phyloP scores from a whole-genome alignment of 768 basidiomycete species.

The Kwoniella botswanensis region DNA sequence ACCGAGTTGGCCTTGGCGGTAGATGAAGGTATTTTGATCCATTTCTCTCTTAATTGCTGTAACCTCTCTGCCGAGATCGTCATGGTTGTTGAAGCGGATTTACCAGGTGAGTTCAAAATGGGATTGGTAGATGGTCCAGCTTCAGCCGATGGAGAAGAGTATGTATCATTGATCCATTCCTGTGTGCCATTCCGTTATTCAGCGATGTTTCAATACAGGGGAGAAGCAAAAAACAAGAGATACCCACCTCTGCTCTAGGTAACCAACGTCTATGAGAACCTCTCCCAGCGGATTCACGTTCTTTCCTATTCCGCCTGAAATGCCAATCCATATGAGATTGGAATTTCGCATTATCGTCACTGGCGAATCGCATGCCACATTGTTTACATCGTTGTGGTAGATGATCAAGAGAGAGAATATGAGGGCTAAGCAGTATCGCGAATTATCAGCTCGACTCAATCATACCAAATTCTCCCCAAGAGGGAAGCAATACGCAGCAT shows the following conservation, averaged over 20 bases:
- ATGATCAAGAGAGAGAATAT: conserved; percentile 59
- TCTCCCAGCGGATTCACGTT: conserved; percentile 68
- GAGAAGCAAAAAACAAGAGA: neutral
- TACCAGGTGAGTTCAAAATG: conserved; percentile 28
- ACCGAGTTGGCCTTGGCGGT: conserved; percentile 81
- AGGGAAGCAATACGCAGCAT: neutral
- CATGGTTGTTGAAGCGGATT: conserved; percentile 50
- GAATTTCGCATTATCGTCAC: conserved; percentile 72
- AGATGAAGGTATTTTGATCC: conserved; percentile 77
- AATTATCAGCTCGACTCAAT: neutral
- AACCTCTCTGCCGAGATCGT: conserved; percentile 70
- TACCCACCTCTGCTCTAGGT: conserved; percentile 74
- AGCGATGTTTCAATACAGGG: too few species aligned
- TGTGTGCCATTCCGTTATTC: conserved; percentile 49
- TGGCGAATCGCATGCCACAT: conserved; percentile 85
- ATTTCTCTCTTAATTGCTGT: conserved; percentile 69
- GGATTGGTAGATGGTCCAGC: conserved; percentile 45
- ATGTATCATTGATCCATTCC: conserved; percentile 83
- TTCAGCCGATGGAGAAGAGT: conserved; percentile 15
- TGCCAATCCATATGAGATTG: conserved; percentile 95
- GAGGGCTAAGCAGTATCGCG: conserved; percentile 18
- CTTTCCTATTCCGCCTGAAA: conserved; percentile 78
- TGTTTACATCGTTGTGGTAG: conserved; percentile 87
- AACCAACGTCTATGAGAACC: conserved; percentile 93
- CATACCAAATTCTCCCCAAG: neutral